Evolutionary conservation across 106 monocot genomes (phyloP).

Genomic region (Apostasia ramifera): DNA sequence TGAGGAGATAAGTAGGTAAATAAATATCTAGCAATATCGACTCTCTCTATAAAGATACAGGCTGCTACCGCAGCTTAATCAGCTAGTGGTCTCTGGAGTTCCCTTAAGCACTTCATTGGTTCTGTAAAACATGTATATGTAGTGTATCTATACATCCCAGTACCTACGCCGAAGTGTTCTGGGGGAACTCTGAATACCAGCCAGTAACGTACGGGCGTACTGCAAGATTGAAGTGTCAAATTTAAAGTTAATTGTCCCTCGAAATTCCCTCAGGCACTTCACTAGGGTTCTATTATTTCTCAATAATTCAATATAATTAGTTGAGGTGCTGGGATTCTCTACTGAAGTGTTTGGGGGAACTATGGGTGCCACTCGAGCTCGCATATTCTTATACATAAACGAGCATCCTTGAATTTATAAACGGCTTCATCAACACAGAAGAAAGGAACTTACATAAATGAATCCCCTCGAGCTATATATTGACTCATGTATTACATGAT

Average conservation of each 20-base stretch:
- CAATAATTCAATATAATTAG: neutral
- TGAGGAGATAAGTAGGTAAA: too few relatives aligned
- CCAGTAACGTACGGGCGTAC: neutral
- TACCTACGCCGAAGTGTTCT: neutral
- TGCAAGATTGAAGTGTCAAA: too few relatives aligned
- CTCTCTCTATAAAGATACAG: too few relatives aligned
- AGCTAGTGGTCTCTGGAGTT: neutral
- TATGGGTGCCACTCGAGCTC: neutral
- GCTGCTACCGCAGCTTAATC: too few relatives aligned
- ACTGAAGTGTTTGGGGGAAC: slow-evolving; percentile 5
- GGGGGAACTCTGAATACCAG: neutral
- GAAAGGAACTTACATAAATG: too few relatives aligned
- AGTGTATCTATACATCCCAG: neutral
- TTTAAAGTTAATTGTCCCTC: neutral
- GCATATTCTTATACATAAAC: neutral
- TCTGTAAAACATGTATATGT: neutral
- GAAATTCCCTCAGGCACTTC: slow-evolving; percentile 1
- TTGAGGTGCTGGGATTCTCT: neutral
- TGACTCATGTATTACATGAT: too few relatives aligned
- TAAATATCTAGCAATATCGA: too few relatives aligned
- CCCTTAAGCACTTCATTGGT: slow-evolving; percentile 1
- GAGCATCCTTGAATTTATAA: too few relatives aligned
- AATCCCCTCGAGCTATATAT: too few relatives aligned
- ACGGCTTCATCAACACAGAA: too few relatives aligned
- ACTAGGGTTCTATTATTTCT: neutral